phyloP scores from a whole-genome alignment of 176 grass and related monocot species.

The Ensete ventricosum region DNA sequence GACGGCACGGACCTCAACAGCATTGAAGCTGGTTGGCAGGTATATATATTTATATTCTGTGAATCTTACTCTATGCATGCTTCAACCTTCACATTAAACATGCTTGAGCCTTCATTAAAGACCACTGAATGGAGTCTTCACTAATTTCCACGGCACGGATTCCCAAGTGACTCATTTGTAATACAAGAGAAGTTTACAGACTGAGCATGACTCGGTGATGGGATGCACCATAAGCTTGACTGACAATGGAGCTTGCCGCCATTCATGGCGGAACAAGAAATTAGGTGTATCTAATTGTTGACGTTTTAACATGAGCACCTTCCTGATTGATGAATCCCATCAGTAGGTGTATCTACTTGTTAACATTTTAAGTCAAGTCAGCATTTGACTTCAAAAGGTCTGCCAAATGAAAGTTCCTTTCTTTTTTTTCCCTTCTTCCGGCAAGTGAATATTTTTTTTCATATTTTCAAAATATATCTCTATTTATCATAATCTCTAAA shows the following conservation, averaged over 20 bases:
- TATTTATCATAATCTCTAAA: too few relatives aligned
- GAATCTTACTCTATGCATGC: too few relatives aligned
- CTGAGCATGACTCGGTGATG: not conserved
- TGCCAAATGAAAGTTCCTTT: too few relatives aligned
- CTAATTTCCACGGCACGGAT: too few relatives aligned
- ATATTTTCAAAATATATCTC: too few relatives aligned
- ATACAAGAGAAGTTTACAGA: too few relatives aligned
- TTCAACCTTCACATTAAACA: not conserved
- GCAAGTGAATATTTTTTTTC: too few relatives aligned
- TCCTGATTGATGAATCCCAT: too few relatives aligned
- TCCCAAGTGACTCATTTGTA: too few relatives aligned
- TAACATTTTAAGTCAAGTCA: conserved; percentile 18
- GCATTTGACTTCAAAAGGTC: not conserved
- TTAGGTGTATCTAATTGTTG: not conserved
- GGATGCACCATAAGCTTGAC: not conserved
- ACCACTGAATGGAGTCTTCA: not conserved
- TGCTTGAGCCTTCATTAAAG: not conserved
- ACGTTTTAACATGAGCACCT: not conserved
- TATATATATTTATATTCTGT: conserved; percentile 19
- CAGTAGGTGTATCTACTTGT: not conserved
- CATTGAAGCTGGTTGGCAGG: conserved; percentile 99
- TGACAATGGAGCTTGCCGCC: not conserved
- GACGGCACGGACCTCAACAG: conserved; percentile 98
- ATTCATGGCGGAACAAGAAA: not conserved
- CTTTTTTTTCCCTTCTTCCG: too few relatives aligned